Conservation (phyloP, 2,329 filamentous ascomycete genomes). For the Septoria linicola region DNA sequence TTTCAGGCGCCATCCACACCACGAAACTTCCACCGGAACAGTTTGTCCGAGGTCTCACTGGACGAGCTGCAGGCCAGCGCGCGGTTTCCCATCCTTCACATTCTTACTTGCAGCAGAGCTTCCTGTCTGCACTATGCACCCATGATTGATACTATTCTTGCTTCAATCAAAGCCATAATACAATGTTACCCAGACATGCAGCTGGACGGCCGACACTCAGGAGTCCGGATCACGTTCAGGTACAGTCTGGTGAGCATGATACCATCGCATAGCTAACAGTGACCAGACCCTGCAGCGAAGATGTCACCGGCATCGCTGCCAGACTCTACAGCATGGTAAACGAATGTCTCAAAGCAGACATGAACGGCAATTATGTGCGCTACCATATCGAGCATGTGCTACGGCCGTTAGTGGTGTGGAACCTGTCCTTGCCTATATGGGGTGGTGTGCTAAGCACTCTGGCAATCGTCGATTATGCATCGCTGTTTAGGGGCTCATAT, state of each 20-base stretch:
- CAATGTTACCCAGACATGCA: not conserved
- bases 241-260: not conserved
- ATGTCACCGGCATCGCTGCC: not conserved
- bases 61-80: not conserved
- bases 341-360: not conserved
- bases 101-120: not conserved
- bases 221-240: not conserved
- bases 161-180: not conserved
- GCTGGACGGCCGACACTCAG: not conserved
- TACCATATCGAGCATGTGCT: not conserved
- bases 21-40: not conserved
- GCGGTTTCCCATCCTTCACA: not conserved
- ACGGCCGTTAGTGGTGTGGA: not conserved
- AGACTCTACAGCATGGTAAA: not conserved
- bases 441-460: not conserved
- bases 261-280: not conserved
- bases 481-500: not conserved
- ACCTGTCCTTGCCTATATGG: not conserved
- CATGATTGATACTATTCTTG: not conserved
- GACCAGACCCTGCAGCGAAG: not conserved
- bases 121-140: not conserved
- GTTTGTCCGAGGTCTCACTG: not conserved
- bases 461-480: not conserved
- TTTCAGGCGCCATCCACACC: not conserved
- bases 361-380: not conserved